Evolutionary conservation across 192 early-diverging fungal species (phyloP), one percentile per base, ranked within the genome.

Genomic region (Diversispora epigaea): DNA sequence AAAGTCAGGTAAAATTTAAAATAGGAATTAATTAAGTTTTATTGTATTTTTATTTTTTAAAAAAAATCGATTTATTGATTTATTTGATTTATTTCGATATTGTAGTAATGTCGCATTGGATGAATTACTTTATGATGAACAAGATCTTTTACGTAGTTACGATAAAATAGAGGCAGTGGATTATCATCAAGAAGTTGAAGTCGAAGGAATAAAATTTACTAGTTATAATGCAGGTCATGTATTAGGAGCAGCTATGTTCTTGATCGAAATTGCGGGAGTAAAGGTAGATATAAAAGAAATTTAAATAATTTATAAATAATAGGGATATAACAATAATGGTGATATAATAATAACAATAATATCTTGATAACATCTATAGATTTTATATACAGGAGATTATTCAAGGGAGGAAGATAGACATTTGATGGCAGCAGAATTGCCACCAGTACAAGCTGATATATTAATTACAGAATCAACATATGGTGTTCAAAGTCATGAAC

Each of bases 361-460:
- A 32, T 2, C 0, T 32, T 32, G 25, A 32, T 32, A 32, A 32
- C 25, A 32, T 32, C 25, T 32, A 32, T 32, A 82, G 77, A 88
- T 94, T 22, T 85, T 99, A 11, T 99, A 99, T 81, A 99, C 97
- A 3, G 97, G 97, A 58, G 97, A 99, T 80, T 99, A 99, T 77
- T 97, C 96, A 39, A 92, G 96, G 52, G 97, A 99, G 83, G 97
- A 99, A 81, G 98, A 99, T 84, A 89, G 98, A 9, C 98, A 99
- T 80, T 88, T 99, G 68, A 94, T 96, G 88, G 93, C 96, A 3
- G 98, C 96, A 5, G 98, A 99, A 76, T 87, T 90, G 32, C 98
- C 98, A 0, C 87, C 88, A 22, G 90, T 93, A 0, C 78, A 88
- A 25, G 89, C 94, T 10, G 95, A 98, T 72, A 95, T 99, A 11